Evolutionary conservation across 768 basidiomycete genomes (phyloP).

Genomic region (Favolaschia claudopus): DNA sequence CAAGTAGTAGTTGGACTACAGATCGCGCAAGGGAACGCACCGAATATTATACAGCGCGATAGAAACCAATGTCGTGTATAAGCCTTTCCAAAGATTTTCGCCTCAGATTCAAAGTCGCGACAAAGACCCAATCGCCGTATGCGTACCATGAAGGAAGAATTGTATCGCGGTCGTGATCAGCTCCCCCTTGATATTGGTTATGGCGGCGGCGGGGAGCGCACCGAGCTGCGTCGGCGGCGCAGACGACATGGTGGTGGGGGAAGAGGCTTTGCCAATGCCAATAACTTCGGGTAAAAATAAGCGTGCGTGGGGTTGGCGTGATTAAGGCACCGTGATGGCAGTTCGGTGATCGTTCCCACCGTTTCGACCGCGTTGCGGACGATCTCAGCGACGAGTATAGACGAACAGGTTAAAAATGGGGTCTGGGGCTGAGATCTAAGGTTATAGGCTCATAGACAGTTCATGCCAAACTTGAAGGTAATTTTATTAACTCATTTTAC

Average conservation of each 20-base stretch:
- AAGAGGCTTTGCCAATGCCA: too few relatives aligned
- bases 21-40: neutral
- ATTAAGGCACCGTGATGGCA: too few relatives aligned
- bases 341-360: too few relatives aligned
- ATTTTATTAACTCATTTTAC: too few relatives aligned
- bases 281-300: neutral
- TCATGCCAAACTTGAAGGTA: too few relatives aligned
- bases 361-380: too few relatives aligned
- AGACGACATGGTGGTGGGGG: conserved; percentile 6
- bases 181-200: conserved; percentile 5
- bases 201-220: conserved; percentile 5
- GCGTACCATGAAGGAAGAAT: conserved; percentile 16
- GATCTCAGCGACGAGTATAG: too few relatives aligned
- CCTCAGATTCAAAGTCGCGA: neutral
- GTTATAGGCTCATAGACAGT: too few relatives aligned
- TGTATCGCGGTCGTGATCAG: conserved; percentile 18
- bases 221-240: conserved; percentile 10
- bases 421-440: too few relatives aligned
- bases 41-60: conserved; percentile 11
- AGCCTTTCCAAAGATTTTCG: neutral
- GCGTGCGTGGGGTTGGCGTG: too few relatives aligned
- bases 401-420: too few relatives aligned
- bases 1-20: neutral
- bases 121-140: neutral
- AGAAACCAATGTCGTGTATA: conserved; percentile 8